Percentiles rank a stretch among this genome's conserved stretches.
Conservation (phyloP, 1,284 basidiomycete species). For the Paramarasmius palmivorus region DNA sequence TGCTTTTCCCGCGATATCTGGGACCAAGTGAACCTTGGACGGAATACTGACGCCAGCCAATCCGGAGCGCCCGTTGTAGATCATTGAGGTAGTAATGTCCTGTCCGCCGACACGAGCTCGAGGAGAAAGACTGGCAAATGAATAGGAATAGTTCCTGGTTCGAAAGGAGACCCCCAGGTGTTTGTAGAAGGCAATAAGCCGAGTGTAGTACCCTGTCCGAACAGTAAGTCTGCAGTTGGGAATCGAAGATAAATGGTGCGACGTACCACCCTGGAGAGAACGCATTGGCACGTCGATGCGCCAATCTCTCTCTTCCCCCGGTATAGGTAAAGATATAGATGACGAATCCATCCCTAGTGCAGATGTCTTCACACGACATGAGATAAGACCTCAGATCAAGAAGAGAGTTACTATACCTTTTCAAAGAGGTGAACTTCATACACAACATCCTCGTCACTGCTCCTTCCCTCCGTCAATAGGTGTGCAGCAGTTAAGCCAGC, state of each 20-base stretch:
- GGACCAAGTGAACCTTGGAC: constrained; percentile 25
- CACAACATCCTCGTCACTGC: constrained; percentile 31
- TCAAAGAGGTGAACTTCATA: constrained; percentile 75
- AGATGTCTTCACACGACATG: constrained; percentile 36
- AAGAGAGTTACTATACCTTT: constrained; percentile 49
- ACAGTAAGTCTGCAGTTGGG: too few relatives aligned
- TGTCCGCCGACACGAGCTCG: constrained; percentile 19
- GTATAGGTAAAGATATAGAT: constrained; percentile 52
- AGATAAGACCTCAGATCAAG: constrained; percentile 6
- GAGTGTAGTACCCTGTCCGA: constrained; percentile 74
- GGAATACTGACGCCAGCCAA: constrained; percentile 53
- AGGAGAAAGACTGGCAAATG: constrained; percentile 54
- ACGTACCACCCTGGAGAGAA: too few relatives aligned
- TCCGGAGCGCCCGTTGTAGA: constrained; percentile 69
- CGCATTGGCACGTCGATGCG: constrained; percentile 82
- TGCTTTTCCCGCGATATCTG: constrained; percentile 18
- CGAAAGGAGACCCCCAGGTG: constrained; percentile 54
- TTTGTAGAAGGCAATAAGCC: constrained; percentile 64
- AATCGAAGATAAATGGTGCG: too few relatives aligned
- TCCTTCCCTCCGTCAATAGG: constrained; percentile 37
- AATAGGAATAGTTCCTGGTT: constrained; percentile 62
- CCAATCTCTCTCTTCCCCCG: constrained; percentile 35
- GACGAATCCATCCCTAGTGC: constrained; percentile 61
- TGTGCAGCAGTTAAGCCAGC: constrained; percentile 72
- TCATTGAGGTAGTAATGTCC: constrained; percentile 48